Evolutionary conservation across 2,329 filamentous ascomycete genomes (phyloP), one percentile per base, ranked within the genome.

Genomic region (Talaromyces sp.): DNA sequence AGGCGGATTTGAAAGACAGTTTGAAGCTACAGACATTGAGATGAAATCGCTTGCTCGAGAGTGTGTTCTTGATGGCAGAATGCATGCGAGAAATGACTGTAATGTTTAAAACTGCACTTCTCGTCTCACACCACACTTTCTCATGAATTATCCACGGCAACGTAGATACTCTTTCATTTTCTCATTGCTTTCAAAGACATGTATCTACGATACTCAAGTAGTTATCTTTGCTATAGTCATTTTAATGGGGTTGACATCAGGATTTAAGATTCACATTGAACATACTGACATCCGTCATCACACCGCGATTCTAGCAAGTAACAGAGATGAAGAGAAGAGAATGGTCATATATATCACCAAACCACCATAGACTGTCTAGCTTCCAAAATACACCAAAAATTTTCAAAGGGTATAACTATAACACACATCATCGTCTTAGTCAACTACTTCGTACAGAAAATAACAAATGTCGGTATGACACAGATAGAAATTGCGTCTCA

Each of bases 331-430:
- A 22, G 8, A 41, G 47, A 62, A 52, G 59, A 50, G 43, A 61
- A 41, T 39, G 48, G 59, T 50, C 45, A 37, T 9, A 31, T 39
- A 41, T 22, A 16, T 22, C 47, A 41, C 47, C 22, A 52, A 50
- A 33, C 16, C 31, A 37, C 50, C 50, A 13, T 35, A 43, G 56
- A 47, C 27, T 24, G n/a, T 24, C 37, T 41, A 37, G 24, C 52
- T 45, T 22, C 60, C 43, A 63, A 62, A 43, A 43, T 16, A 63
- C 48, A 57, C n/a, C 13, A 37, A 9, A 35, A 52, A 22, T 31
- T 57, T 56, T 22, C 52, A 41, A 62, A 47, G 59, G 50, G 59
- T 62, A 65, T 62, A 61, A 43, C 22, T 65, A 48, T 61, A 54
- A 45, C 56, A 41, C 33, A 59, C 56, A 45, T 41, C 56, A 27